Percentiles rank a stretch among this genome's conserved stretches.
phyloP scores from a whole-genome alignment of 495 filamentous ascomycete genomes.

The Penicillium robsamsonii region DNA sequence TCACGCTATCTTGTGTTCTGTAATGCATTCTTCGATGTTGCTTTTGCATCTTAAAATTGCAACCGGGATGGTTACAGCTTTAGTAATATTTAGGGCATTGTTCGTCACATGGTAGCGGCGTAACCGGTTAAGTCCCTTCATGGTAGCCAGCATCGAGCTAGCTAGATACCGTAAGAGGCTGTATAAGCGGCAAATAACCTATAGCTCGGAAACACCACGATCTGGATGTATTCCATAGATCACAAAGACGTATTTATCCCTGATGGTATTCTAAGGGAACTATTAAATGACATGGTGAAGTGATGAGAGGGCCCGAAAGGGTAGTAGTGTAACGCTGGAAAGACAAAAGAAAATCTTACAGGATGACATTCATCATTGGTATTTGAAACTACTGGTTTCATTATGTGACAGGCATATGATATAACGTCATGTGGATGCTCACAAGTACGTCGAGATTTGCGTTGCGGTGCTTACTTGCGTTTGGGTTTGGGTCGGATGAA shows the following conservation, averaged over 20 bases:
- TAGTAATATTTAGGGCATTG: neutral
- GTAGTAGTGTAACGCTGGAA: neutral
- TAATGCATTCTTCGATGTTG: neutral
- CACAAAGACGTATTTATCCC: neutral
- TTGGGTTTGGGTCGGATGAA: constrained; percentile 53
- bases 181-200: neutral
- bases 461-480: constrained; percentile 19
- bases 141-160: no score
- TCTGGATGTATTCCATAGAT: neutral
- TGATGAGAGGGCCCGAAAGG: neutral
- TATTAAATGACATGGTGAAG: neutral
- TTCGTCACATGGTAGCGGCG: neutral
- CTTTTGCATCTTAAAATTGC: neutral
- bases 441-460: neutral
- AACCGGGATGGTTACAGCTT: neutral
- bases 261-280: neutral
- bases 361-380: neutral
- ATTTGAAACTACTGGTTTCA: neutral
- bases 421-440: neutral
- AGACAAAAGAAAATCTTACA: neutral
- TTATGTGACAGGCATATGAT: neutral
- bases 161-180: neutral
- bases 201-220: neutral
- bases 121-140: neutral
- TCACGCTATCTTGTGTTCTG: neutral